Base-by-base conservation (phyloP, 1,284 basidiomycete species). In the Malassezia restricta region DNA sequence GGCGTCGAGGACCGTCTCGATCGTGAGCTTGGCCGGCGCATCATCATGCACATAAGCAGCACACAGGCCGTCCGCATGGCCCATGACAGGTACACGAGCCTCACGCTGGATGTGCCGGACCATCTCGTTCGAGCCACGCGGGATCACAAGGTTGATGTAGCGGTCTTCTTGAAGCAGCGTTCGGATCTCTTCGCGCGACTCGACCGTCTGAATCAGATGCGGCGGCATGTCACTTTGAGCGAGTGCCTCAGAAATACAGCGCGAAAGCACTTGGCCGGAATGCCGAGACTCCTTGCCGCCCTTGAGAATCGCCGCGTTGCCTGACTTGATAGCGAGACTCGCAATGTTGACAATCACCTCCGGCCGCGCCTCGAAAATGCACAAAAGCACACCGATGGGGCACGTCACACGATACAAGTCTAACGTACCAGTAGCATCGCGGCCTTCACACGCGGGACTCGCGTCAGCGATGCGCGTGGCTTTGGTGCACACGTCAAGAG, bases 271-370 rank as follows among this genome's bases (percentile, higher is more conserved):
- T 0, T 59, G 40, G 0, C 66, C 67, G 2, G 67, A 62, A 35
- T 60, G 54, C 32, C 50, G 57, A 8, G 48, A 54, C 47, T 71
- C 69, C 38, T 70, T 70, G 14, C 69, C 69, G 3, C 69, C 69
- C 41, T 71, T 71, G 31, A 71, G 50, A 38, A 71, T 71, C 8
- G 69, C 69, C 0, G 57, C 70, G 78, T 67, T 64, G 85, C 91
- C 92, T 28, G 87, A 91, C 76, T 96, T 98, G 75, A 99, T 88
- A 2, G 94, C 92, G 61, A 99, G 77, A 0, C 87, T 81, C 6
- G 94, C 88, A 64, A 99, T 96, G 74, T 98, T 98, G 40, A 98
- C 86, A 29, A 98, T 88, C 5, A 99, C 94, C 74, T 99, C 94
- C 1, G 94, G 94, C 32, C 94, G 80, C 3, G 92, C 87, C 75